These are phyloP conservation scores for Geotrichum ghanense DNA, from an alignment of 805 yeast species.

Conservation along the genomic window DNA sequence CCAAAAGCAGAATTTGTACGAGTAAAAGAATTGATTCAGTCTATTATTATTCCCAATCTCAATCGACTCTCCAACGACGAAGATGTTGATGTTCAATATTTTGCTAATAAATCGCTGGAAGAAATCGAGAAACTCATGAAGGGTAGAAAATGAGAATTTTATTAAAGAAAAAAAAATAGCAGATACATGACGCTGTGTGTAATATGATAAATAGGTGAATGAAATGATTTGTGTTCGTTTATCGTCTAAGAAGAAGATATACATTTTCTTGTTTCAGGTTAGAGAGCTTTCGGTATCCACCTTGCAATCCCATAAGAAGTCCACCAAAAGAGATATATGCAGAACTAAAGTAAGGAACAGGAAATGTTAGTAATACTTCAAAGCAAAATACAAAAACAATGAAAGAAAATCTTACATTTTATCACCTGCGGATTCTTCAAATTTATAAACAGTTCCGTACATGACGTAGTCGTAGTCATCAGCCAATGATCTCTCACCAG, in stretches of 20 bases:
- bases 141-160: background rate
- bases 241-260: constrained; percentile 77
- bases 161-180: too few species aligned
- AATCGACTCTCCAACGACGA: constrained; percentile 54
- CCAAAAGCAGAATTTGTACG: constrained; percentile 9
- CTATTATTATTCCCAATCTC: constrained; percentile 52
- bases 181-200: background rate
- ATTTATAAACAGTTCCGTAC: constrained; percentile 96
- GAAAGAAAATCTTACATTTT: constrained; percentile 26
- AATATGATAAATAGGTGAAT: background rate
- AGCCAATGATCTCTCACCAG: constrained; percentile 76
- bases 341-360: constrained; percentile 52
- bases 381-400: background rate
- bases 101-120: constrained; percentile 55
- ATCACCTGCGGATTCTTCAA: constrained; percentile 69
- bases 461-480: constrained; percentile 97
- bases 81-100: constrained; percentile 85
- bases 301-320: constrained; percentile 83
- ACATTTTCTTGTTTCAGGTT: constrained; percentile 88
- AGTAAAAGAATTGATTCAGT: constrained; percentile 28
- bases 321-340: constrained; percentile 97
- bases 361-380: background rate
- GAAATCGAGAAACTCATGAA: constrained; percentile 18
- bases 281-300: constrained; percentile 82
- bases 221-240: constrained; percentile 7